Conservation (phyloP, 768 basidiomycete genomes). For the Multifurca ochricompacta region DNA sequence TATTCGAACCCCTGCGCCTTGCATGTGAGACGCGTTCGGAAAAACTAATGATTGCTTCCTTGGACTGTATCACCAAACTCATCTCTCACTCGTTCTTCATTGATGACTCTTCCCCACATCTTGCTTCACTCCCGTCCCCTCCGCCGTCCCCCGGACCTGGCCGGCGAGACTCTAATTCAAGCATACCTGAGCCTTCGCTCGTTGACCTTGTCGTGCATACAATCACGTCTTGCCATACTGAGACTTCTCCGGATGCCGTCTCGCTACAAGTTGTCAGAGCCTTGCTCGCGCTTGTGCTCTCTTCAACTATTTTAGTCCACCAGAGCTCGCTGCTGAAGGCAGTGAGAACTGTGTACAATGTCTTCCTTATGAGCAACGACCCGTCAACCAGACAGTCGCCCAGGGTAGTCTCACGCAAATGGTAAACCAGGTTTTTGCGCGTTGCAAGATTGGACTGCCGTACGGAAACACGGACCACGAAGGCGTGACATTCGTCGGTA, state of each 20-base stretch:
- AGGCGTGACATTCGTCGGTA: conserved; percentile 11
- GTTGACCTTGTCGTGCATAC: conserved; percentile 93
- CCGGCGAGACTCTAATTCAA: conserved; percentile 34
- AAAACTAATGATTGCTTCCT: conserved; percentile 90
- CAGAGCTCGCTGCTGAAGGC: conserved; percentile 95
- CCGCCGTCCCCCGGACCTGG: conserved; percentile 58
- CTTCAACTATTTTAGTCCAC: conserved; percentile 80
- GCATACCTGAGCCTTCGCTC: conserved; percentile 58
- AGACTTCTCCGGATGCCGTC: conserved; percentile 81
- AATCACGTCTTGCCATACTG: conserved; percentile 85
- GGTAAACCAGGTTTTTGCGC: conserved; percentile 92
- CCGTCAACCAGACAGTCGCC: conserved; percentile 94
- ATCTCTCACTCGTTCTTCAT: conserved; percentile 96
- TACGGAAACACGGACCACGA: conserved; percentile 3
- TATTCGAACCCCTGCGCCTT: conserved; percentile 91
- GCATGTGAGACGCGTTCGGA: conserved; percentile 95
- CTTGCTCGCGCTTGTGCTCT: conserved; percentile 81
- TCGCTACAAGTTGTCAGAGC: conserved; percentile 97
- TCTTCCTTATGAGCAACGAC: conserved; percentile 86
- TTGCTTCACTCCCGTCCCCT: conserved; percentile 53
- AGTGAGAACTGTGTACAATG: conserved; percentile 96
- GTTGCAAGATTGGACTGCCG: conserved; percentile 45
- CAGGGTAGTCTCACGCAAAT: conserved; percentile 98
- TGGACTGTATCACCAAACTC: conserved; percentile 96
- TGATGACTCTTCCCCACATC: conserved; percentile 43